Evolutionary conservation across 495 filamentous ascomycete species (phyloP).

Genomic region (Hypomontagnella submonticulosa): DNA sequence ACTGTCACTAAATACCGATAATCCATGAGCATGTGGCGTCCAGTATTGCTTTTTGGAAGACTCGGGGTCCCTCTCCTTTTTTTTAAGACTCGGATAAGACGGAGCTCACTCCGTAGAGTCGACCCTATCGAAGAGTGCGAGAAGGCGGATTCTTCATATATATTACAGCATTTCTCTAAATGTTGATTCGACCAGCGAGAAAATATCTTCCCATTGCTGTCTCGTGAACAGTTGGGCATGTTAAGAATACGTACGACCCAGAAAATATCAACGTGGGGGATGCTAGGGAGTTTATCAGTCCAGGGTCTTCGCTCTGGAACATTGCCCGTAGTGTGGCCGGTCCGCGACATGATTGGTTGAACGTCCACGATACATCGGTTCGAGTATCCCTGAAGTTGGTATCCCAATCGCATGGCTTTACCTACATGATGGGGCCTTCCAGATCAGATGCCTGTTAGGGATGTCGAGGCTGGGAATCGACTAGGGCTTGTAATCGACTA

Average conservation of each 20-base stretch:
- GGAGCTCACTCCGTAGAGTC: not conserved
- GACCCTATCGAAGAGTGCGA: not conserved
- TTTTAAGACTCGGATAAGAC: constrained; percentile 5
- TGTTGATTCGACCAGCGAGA: not conserved
- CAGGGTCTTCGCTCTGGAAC: constrained; percentile 23
- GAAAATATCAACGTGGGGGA: constrained; percentile 29
- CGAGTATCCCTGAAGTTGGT: constrained; percentile 27
- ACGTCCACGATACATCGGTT: constrained; percentile 19
- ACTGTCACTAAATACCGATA: constrained; percentile 28
- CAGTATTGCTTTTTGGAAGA: constrained; percentile 29
- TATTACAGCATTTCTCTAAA: constrained; percentile 1
- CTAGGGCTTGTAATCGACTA: constrained; percentile 16
- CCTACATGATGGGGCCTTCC: constrained; percentile 5
- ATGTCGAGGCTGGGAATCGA: constrained; percentile 17
- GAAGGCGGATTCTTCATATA: not conserved
- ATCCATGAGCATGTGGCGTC: constrained; percentile 31
- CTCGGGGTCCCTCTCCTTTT: constrained; percentile 7
- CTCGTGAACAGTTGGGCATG: constrained; percentile 25
- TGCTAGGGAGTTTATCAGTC: constrained; percentile 29
- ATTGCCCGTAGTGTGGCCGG: constrained; percentile 27
- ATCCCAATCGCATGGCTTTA: constrained; percentile 18
- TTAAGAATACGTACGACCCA: constrained; percentile 16
- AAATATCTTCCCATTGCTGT: constrained; percentile 5
- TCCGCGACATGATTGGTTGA: constrained; percentile 20
- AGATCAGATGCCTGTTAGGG: constrained; percentile 35